Evolutionary conservation across 306 rosid genomes (phyloP), one percentile per base, ranked within the genome.

Genomic region (Cicer pinnatifidum): DNA sequence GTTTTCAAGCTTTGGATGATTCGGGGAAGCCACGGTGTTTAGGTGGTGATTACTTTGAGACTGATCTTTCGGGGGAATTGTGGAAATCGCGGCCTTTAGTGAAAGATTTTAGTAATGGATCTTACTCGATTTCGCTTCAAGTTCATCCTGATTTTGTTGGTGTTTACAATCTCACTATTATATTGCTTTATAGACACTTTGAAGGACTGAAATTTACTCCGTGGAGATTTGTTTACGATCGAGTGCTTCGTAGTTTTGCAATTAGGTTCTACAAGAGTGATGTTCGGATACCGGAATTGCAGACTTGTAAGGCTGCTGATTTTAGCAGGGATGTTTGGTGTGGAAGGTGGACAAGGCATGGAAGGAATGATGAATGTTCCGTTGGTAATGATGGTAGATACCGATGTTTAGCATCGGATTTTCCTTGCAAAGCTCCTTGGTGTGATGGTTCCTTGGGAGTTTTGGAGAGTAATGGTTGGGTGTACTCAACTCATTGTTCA

Each of bases 391-490:
- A 94, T 45, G 99, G 99, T 13, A 88, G 97, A 45, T 94, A 86
- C 69, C 78, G 90, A 11, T 91, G 99, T 73, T 68, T 90, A n/a
- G 75, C 79, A 2, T 75, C 82, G 6, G 85, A 86, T 61, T 90
- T 87, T 75, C 90, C 93, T 67, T 94, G 99, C 85, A 82, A 56
- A 71, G 78, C 84, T 69, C 96, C 92, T 16, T 94, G 99, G 99
- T 94, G 99, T 75, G 81, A 79, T 69, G 99, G 99, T 16, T 86
- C 96, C 10, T 72, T 94, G 86, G 97, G 96, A 16, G 46, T 72
- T 78, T 28, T 94, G 74, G 97, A 94, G 88, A 94, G 99, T 75
- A 94, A 94, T 84, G 99, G 99, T 23, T 94, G 99, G 99, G 97
- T 94, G 7, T 94, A 91, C 84, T 94, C 99, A 1, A 50, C 89